A percentile compares a stretch with the other conserved stretches of the same genome.
phyloP scores from a whole-genome alignment of 2,329 filamentous ascomycete genomes.

The Aspergillus chevalieri region DNA sequence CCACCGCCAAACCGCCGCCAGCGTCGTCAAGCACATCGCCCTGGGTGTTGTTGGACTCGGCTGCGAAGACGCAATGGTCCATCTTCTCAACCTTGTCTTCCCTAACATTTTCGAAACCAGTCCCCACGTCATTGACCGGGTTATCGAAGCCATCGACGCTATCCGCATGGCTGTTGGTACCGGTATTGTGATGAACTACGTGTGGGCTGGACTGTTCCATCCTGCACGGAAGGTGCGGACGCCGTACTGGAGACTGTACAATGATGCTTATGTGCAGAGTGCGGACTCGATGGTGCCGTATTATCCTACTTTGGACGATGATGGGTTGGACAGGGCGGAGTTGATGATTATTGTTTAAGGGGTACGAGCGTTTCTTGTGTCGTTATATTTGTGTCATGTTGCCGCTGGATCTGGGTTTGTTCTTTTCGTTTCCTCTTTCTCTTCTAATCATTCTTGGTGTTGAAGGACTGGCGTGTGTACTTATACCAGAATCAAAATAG shows the following conservation, averaged over 20 bases:
- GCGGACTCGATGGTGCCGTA: conserved; percentile 96
- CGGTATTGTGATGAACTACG: conserved; percentile 91
- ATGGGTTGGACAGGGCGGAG: conserved; percentile 71
- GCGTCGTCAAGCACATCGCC: conserved; percentile 95
- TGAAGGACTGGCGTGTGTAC: no score
- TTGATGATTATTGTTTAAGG: conserved; percentile 71
- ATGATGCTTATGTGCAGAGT: conserved; percentile 89
- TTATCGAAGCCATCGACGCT: conserved; percentile 95
- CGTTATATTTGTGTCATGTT: conserved; percentile 8
- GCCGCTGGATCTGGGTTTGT: conserved; percentile 1
- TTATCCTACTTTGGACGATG: conserved; percentile 80
- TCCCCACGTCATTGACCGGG: conserved; percentile 95
- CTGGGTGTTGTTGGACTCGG: conserved; percentile 95
- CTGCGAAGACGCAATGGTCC: conserved; percentile 97
- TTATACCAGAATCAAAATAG: no score
- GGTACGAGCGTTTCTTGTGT: conserved; percentile 10
- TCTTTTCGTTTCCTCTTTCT: no score
- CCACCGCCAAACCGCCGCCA: conserved; percentile 91
- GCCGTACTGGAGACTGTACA: conserved; percentile 96
- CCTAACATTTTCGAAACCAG: conserved; percentile 97
- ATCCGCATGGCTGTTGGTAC: conserved; percentile 90
- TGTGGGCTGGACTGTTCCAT: conserved; percentile 96
- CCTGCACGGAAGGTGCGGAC: conserved; percentile 88
- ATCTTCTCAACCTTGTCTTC: conserved; percentile 90
- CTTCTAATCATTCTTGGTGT: no score